A percentile compares a stretch with the other conserved stretches of the same genome.
These are phyloP conservation scores for Pseudogymnoascus pannorum DNA, from an alignment of 2,329 filamentous ascomycete genomes.

Conservation along the genomic window DNA sequence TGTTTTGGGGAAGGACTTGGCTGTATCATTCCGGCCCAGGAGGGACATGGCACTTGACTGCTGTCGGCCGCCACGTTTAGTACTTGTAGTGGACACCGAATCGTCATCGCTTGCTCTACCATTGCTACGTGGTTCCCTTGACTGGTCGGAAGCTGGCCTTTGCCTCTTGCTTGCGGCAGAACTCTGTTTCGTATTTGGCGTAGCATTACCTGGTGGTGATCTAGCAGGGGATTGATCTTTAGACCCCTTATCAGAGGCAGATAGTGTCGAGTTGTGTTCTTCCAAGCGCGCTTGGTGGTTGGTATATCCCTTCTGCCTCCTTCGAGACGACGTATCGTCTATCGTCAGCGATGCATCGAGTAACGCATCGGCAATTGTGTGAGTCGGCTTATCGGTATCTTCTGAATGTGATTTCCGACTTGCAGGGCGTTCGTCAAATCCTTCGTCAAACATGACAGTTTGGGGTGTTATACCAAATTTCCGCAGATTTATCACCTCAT, in stretches of 20 bases:
- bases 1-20: slow-evolving; percentile 58
- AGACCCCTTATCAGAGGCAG: not conserved
- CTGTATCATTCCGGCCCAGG: slow-evolving; percentile 47
- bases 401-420: slow-evolving; percentile 30
- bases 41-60: slow-evolving; percentile 56
- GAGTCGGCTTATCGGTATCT: slow-evolving; percentile 39
- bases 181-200: not conserved
- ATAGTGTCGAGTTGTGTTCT: slow-evolving; percentile 19
- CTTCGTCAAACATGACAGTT: slow-evolving; percentile 87
- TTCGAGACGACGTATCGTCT: slow-evolving; percentile 55
- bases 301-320: slow-evolving; percentile 45
- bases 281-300: slow-evolving; percentile 40
- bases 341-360: slow-evolving; percentile 88
- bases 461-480: slow-evolving; percentile 73
- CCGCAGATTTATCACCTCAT: slow-evolving; percentile 66
- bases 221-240: not conserved
- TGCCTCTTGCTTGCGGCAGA: slow-evolving; percentile 12
- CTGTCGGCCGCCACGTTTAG: slow-evolving; percentile 38
- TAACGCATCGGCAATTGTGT: slow-evolving; percentile 84
- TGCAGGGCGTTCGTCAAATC: slow-evolving; percentile 44
- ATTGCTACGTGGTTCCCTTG: slow-evolving; percentile 13
- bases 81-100: slow-evolving; percentile 25
- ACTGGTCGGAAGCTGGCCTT: slow-evolving; percentile 15
- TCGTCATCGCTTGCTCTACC: slow-evolving; percentile 27
- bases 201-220: not conserved